Conservation (phyloP, 495 filamentous ascomycete species). For the Talaromyces trachyspermus region DNA sequence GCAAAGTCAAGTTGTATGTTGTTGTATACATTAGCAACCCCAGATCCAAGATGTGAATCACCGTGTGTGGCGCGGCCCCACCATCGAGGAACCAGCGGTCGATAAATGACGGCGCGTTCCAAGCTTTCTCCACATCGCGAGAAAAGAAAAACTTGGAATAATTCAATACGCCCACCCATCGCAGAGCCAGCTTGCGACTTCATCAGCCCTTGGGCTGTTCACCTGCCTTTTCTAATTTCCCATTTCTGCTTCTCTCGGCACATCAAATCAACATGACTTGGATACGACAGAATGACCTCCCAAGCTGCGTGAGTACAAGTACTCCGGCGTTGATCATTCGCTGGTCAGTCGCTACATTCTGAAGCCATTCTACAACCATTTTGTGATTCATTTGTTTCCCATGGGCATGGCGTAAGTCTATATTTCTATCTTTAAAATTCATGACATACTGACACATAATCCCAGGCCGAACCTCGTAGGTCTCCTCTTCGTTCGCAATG, state of each 20-base stretch:
- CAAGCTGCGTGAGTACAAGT: conserved; percentile 87
- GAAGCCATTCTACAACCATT: conserved; percentile 95
- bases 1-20: too few relatives aligned
- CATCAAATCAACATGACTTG: conserved; percentile 56
- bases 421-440: too few relatives aligned
- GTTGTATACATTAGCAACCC: too few relatives aligned
- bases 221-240: conserved; percentile 7
- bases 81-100: too few relatives aligned
- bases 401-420: conserved; percentile 81
- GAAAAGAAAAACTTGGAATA: too few relatives aligned
- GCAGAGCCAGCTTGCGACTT: too few relatives aligned
- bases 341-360: conserved; percentile 82
- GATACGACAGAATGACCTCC: conserved; percentile 83
- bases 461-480: conserved; percentile 56
- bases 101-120: too few relatives aligned
- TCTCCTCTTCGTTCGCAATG: conserved; percentile 17
- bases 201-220: too few relatives aligned
- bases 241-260: background rate
- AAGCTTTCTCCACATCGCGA: too few relatives aligned
- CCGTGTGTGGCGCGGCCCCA: too few relatives aligned
- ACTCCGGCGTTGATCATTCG: conserved; percentile 83
- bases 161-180: too few relatives aligned
- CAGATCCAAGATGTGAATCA: too few relatives aligned
- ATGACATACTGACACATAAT: background rate
- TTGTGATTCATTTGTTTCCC: conserved; percentile 89